These are phyloP conservation scores for Beauveria pseudobassiana DNA, from an alignment of 2,329 filamentous ascomycete genomes.

Conservation along the genomic window DNA sequence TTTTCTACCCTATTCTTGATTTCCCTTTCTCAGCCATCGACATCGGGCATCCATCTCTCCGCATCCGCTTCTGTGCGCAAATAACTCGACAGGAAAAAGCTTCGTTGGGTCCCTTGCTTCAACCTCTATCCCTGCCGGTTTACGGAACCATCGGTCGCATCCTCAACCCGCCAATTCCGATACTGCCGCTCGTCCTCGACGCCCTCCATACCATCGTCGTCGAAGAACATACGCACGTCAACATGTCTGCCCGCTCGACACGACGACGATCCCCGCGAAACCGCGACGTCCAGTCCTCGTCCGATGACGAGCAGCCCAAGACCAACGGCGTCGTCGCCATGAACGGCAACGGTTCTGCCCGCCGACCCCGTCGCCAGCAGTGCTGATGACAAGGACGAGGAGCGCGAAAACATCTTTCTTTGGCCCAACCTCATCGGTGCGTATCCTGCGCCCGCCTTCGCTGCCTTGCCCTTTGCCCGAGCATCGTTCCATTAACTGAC, in stretches of 20 bases:
- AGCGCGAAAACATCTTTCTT: constrained; percentile 69
- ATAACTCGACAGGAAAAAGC: background rate
- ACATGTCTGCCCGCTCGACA: constrained; percentile 33
- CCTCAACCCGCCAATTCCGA: background rate
- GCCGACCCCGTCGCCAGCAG: constrained; percentile 25
- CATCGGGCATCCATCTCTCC: background rate
- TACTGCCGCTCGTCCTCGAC: background rate
- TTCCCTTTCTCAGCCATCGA: background rate
- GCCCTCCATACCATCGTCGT: background rate
- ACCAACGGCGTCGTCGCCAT: constrained; percentile 18
- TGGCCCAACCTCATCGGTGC: constrained; percentile 75
- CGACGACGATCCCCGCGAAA: constrained; percentile 31
- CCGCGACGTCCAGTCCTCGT: constrained; percentile 8
- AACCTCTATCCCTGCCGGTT: background rate
- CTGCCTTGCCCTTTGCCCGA: background rate
- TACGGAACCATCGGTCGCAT: constrained; percentile 3
- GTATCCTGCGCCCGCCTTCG: constrained; percentile 17
- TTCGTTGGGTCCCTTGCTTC: background rate
- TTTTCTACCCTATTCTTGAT: background rate
- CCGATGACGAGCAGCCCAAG: background rate
- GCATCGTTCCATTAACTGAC: background rate
- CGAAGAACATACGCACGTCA: background rate
- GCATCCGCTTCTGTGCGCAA: background rate
- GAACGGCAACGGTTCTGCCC: constrained; percentile 40
- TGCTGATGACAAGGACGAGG: constrained; percentile 20